These are phyloP conservation scores for Metarhizium rileyi DNA, from an alignment of 2,329 filamentous ascomycete species.

Conservation along the genomic window DNA sequence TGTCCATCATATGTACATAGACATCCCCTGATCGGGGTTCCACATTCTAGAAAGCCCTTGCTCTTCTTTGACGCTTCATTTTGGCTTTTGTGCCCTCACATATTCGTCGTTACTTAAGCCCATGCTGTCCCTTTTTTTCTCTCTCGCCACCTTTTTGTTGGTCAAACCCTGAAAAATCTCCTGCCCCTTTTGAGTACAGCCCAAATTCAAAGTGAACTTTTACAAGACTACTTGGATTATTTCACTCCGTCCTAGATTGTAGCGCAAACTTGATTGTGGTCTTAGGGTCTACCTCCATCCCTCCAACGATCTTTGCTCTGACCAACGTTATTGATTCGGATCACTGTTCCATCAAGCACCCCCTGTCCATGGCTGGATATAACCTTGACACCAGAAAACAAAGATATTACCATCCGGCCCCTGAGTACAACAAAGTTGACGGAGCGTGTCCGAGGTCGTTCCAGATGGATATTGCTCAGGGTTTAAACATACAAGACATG, in stretches of 20 bases:
- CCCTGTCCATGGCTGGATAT: neutral
- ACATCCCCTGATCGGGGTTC: conserved; percentile 1
- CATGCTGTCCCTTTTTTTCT: neutral
- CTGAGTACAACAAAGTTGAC: neutral
- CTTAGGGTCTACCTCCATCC: neutral
- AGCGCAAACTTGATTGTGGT: neutral
- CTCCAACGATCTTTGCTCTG: neutral
- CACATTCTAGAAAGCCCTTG: conserved; percentile 4
- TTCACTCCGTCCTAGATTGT: neutral
- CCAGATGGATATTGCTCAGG: neutral
- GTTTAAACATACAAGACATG: neutral
- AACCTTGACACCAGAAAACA: neutral
- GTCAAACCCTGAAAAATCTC: neutral
- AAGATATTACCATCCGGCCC: neutral
- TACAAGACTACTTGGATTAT: neutral
- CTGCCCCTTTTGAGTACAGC: neutral
- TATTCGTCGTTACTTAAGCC: conserved; percentile 1
- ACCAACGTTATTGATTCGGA: neutral
- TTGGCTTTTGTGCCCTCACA: neutral
- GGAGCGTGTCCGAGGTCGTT: neutral
- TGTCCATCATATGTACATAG: neutral
- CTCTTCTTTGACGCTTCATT: neutral
- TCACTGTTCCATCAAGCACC: neutral
- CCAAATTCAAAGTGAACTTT: neutral
- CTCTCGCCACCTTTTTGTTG: neutral